These are phyloP conservation scores for Fusarium nurragi DNA, from an alignment of 2,329 filamentous ascomycete genomes.

Conservation along the genomic window DNA sequence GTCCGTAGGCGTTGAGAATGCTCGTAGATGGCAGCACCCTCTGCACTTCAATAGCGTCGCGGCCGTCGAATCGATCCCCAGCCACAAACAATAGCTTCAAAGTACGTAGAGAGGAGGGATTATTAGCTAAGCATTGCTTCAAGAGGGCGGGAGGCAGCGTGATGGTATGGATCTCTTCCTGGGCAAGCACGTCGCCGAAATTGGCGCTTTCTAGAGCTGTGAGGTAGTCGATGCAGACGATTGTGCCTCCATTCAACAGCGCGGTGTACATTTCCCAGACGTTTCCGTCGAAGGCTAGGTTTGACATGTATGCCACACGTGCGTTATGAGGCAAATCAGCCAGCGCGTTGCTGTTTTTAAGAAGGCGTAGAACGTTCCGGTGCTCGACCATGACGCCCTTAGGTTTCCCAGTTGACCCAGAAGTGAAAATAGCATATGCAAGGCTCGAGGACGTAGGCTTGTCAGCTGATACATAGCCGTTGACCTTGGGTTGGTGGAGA, in stretches of 20 bases:
- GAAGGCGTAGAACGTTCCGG: background rate
- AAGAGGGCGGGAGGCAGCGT: background rate
- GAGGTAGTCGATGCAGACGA: background rate
- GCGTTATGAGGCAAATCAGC: background rate
- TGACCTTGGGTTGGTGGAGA: no score
- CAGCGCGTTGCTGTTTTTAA: background rate
- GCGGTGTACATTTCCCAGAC: background rate
- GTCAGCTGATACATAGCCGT: no score
- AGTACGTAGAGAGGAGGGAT: background rate
- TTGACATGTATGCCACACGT: background rate
- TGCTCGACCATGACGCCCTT: slow-evolving; percentile 34
- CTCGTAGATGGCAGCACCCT: background rate
- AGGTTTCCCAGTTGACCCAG: slow-evolving; percentile 39
- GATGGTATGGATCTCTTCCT: no score
- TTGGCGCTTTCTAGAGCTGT: background rate
- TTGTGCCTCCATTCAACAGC: background rate
- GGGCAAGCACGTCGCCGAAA: background rate
- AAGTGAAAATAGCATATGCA: slow-evolving; percentile 39
- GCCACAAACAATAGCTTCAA: slow-evolving; percentile 14
- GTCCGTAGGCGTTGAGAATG: background rate
- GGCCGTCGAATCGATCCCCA: slow-evolving; percentile 31
- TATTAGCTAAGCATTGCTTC: background rate
- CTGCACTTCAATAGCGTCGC: background rate
- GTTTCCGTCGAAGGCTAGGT: background rate
- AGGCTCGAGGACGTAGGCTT: slow-evolving; percentile 9